Base-by-base conservation (phyloP, 2,329 filamentous ascomycete genomes). In the Ophiostoma sp. region DNA sequence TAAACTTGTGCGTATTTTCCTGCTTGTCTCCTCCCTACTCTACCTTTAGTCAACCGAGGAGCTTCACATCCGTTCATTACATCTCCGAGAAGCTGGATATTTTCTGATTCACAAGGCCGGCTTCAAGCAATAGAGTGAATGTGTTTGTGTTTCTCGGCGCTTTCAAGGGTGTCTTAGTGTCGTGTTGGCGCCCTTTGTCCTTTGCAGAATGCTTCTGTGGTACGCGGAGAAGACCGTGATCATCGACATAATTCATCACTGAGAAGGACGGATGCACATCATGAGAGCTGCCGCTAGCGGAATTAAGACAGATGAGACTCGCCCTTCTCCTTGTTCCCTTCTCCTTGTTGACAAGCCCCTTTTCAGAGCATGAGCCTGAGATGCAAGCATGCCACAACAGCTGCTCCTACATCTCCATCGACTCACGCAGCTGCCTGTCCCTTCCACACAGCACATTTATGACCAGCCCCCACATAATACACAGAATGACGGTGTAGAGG, bases 201-300 rank as follows among this genome's bases (percentile, higher is more conserved):
- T 60, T 60, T 60, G 55, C 4, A 55, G 5, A 55, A 27, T 44
- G 12, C 27, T 7, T 60, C 2, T 1, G 55, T 60, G 55, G 55
- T 14, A 60, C 55, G 27, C 55, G 55, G 55, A 60, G 55, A 12
- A 36, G 55, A 12, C 27, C 55, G 55, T 60, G 55, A 60, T 60
- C 14, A 27, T 60, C 14, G n/a, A 12, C 3, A 11, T 55, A 27
- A 60, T 18, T 38, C 55, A 60, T 12, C 55, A 5, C 8, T 9
- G 18, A n/a, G 18, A 9, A 55, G 27, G 18, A 9, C 9, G 45
- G n/a, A 55, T 52, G 49, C 49, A 52, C 49, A 52, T 27, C 49
- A 52, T 8, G 49, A 18, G 5, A 47, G 44, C 44, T 11, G n/a
- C 27, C 9, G 27, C n/a, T 27, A n/a, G 18, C 7, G 55, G 12